Conservation (phyloP, 805 yeast species). For the Candida tallmaniae region DNA sequence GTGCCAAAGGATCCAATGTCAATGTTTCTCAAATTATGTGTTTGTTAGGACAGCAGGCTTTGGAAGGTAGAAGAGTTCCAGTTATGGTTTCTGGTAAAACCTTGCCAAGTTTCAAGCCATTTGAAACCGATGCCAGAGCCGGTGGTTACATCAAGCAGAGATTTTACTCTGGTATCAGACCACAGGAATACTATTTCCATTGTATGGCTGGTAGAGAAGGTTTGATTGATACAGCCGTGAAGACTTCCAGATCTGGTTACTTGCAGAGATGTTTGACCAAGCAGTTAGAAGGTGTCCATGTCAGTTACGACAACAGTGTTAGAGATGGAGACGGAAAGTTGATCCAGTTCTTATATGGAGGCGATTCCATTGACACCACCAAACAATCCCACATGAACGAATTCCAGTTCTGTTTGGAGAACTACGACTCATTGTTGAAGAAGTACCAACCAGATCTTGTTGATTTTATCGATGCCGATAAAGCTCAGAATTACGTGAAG, state of each 20-base stretch:
- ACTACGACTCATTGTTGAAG: conserved; percentile 78
- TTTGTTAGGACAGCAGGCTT: conserved; percentile 96
- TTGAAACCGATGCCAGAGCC: conserved; percentile 94
- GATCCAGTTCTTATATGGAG: conserved; percentile 95
- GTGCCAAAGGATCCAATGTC: conserved; percentile 98
- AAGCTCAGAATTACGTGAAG: conserved; percentile 77
- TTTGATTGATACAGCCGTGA: conserved; percentile 97
- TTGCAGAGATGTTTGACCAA: conserved; percentile 97
- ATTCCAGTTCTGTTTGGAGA: conserved; percentile 88
- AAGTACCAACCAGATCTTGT: conserved; percentile 73
- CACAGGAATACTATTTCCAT: conserved; percentile 99
- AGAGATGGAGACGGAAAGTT: conserved; percentile 94
- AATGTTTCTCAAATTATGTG: conserved; percentile 99
- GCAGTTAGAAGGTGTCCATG: conserved; percentile 95
- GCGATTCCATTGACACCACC: conserved; percentile 92
- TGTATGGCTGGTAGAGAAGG: conserved; percentile 99
- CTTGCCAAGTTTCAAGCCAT: conserved; percentile 92
- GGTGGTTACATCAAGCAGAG: conserved; percentile 98
- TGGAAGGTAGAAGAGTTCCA: conserved; percentile 99
- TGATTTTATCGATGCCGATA: conserved; percentile 67
- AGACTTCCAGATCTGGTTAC: conserved; percentile 97
- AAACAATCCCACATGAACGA: conserved; percentile 92
- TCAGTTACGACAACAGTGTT: conserved; percentile 89
- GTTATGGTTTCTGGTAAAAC: conserved; percentile 99
- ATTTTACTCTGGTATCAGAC: conserved; percentile 95